Evolutionary conservation across 768 basidiomycete species (phyloP).

Genomic region (Podaxis rugospora): DNA sequence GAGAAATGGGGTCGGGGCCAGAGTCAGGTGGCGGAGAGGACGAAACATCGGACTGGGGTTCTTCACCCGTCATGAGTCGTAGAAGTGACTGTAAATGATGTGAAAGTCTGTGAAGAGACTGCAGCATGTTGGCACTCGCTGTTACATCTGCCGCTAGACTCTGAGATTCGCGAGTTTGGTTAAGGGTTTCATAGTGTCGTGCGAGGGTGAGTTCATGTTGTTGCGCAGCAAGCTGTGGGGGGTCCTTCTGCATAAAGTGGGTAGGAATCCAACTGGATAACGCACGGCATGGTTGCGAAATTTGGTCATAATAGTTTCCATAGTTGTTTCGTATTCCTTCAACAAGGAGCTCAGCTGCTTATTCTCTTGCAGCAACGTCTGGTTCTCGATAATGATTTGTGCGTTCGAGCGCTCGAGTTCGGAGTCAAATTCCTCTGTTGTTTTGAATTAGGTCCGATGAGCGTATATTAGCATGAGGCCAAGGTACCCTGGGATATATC

Average conservation of each 20-base stretch:
- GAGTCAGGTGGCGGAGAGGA: constrained; percentile 9
- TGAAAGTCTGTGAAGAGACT: constrained; percentile 70
- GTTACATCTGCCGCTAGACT: constrained; percentile 51
- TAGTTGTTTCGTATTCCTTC: constrained; percentile 91
- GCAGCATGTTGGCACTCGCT: constrained; percentile 52
- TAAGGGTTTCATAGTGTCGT: constrained; percentile 84
- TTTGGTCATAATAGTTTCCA: constrained; percentile 96
- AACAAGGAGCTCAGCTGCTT: constrained; percentile 84
- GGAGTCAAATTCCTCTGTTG: constrained; percentile 84
- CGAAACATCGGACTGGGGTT: constrained; percentile 34
- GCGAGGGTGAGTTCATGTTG: constrained; percentile 85
- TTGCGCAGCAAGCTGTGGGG: constrained; percentile 76
- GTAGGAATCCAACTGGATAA: constrained; percentile 15
- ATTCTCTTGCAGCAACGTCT: constrained; percentile 89
- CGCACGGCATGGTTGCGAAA: constrained; percentile 88
- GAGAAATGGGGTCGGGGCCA: constrained; percentile 29
- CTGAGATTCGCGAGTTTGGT: constrained; percentile 61
- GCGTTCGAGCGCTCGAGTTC: constrained; percentile 90
- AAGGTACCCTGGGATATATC: constrained; percentile 78
- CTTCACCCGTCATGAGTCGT: constrained; percentile 65
- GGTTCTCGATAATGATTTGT: constrained; percentile 90
- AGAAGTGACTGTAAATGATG: constrained; percentile 68
- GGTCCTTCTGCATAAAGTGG: constrained; percentile 6
- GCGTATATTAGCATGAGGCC: constrained; percentile 1
- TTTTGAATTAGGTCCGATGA: constrained; percentile 32